Percentiles rank a stretch among this genome's conserved stretches.
Evolutionary conservation across 164 flowering plant species (phyloP).

Genomic region (Vitis labrusca): DNA sequence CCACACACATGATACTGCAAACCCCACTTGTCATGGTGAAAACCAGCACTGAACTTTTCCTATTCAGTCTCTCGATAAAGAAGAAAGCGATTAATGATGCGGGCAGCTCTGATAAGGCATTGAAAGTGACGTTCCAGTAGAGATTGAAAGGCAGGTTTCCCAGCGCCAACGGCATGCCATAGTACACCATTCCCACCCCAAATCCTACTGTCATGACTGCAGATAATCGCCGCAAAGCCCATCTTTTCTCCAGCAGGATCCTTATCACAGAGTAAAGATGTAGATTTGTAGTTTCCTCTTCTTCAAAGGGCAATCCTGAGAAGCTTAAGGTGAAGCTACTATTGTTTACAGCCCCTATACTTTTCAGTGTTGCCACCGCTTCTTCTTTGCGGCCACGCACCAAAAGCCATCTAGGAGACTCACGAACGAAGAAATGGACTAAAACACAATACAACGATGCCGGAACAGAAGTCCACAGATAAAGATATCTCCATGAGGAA

Average conservation of each 20-base stretch:
- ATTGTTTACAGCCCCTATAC: constrained; percentile 13
- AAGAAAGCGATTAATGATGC: constrained; percentile 39
- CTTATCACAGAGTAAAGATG: constrained; percentile 40
- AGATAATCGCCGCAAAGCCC: constrained; percentile 47
- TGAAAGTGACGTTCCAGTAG: constrained; percentile 54
- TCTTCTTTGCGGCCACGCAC: constrained; percentile 52
- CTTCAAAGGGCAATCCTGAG: constrained; percentile 12
- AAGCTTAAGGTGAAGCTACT: constrained; percentile 15
- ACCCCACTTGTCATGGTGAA: constrained; percentile 43
- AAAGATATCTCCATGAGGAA: not conserved
- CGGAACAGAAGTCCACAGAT: constrained; percentile 3
- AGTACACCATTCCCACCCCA: constrained; percentile 69
- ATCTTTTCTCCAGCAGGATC: constrained; percentile 34
- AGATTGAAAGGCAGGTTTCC: constrained; percentile 43
- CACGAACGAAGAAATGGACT: not conserved
- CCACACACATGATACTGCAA: constrained; percentile 34
- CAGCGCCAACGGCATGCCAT: constrained; percentile 67
- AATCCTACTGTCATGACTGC: constrained; percentile 41
- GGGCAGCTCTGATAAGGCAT: constrained; percentile 63
- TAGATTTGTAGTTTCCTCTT: not conserved
- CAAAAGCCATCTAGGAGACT: constrained; percentile 49
- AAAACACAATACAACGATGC: not conserved
- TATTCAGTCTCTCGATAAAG: constrained; percentile 35
- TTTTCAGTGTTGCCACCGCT: constrained; percentile 41
- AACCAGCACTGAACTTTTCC: constrained; percentile 30